phyloP scores from a whole-genome alignment of 768 basidiomycete species.

The Hericium alpestre region DNA sequence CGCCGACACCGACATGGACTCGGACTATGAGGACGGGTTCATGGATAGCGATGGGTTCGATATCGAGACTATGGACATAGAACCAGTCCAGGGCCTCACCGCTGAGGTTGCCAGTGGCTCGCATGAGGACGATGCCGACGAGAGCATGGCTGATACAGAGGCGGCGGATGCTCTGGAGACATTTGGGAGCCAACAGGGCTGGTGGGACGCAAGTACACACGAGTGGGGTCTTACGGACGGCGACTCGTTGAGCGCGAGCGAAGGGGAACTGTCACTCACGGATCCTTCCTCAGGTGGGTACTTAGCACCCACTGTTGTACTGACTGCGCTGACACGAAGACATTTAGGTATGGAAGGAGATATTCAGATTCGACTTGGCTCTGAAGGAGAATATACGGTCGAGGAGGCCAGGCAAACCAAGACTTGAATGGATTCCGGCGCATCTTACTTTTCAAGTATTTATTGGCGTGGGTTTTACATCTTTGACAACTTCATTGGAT shows the following conservation, averaged over 20 bases:
- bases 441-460: no score
- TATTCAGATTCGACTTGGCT: conserved; percentile 9
- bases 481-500: no score
- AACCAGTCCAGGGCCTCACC: neutral
- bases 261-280: conserved; percentile 8
- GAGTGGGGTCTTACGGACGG: conserved; percentile 12
- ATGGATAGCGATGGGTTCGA: conserved; percentile 15
- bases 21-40: conserved; percentile 17
- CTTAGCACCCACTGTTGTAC: neutral
- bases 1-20: conserved; percentile 22
- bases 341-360: conserved; percentile 1
- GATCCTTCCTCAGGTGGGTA: conserved; percentile 5
- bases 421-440: no score
- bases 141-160: neutral
- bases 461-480: no score
- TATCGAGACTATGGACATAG: conserved; percentile 15
- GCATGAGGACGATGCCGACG: conserved; percentile 26
- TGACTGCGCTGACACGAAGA: neutral
- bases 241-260: conserved; percentile 14
- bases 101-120: conserved; percentile 27
- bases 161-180: no score
- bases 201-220: conserved; percentile 8
- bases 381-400: conserved; percentile 11
- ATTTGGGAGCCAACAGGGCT: neutral
- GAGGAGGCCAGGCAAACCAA: neutral